Evolutionary conservation across 257 asterid genomes (phyloP), one percentile per base, ranked within the genome.

Genomic region (Pogostemon cablin): DNA sequence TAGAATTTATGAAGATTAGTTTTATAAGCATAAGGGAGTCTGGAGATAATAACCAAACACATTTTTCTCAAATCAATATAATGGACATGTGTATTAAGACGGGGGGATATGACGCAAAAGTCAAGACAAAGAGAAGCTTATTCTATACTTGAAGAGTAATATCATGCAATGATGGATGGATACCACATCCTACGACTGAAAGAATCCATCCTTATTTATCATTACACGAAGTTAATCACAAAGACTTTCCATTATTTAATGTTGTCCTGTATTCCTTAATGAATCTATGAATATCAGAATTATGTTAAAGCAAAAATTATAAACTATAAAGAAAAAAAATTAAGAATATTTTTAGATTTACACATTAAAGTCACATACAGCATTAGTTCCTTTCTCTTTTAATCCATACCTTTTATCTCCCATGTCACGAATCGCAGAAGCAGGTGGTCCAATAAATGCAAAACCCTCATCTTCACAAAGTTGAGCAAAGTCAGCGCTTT

Each of bases 381-480:
- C 4, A 53, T 53, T 17, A 17, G 59, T 20, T 17, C 59, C 38
- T 53, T 53, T 53, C 38, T 53, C 59, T 17, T 53, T 15, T 5
- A 53, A 20, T 53, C 25, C 59, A 53, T 53, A 93, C 99, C 99
- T 91, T 81, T 93, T 93, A 77, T 93, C 96, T 41, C 99, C 99
- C 99, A 93, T 93, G 75, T 91, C 93, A 39, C 99, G 96, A 69
- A 93, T 93, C 55, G 96, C 99, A 58, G 96, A 86, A 52, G 93
- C 96, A 65, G 98, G 98, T 66, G 99, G 99, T 62, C 99, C 99
- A 82, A 95, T 84, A 83, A 95, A 93, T 10, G 78, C 75, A 44
- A 91, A 78, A 62, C 96, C 95, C 81, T 83, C 78, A 52, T 95
- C 86, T 82, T 89, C 96, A 78, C 99, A 95, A 57, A 86, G 91